Percentiles rank a stretch among this genome's conserved stretches.
Evolutionary conservation across 768 basidiomycete species (phyloP).

Genomic region (Auricularia sp.): DNA sequence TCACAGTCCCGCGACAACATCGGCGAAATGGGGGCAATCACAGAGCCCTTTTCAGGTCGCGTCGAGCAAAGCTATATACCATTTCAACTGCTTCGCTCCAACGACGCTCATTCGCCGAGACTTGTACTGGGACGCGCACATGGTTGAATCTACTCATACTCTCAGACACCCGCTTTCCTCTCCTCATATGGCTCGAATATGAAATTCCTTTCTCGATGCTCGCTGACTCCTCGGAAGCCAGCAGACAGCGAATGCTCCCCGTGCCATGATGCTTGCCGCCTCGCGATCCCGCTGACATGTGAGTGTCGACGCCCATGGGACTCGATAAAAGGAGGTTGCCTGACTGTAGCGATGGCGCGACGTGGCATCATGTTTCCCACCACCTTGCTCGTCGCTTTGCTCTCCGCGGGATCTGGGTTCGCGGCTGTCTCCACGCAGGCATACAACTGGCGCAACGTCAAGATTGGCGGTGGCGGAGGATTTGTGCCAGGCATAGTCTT

Average conservation of each 20-base stretch:
- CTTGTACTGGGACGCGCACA: no score
- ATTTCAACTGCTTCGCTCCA: no score
- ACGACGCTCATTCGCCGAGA: no score
- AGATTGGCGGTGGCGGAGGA: conserved; percentile 23
- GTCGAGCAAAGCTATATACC: no score
- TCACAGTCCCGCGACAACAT: background rate
- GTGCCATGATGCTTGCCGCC: background rate
- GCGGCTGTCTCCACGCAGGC: background rate
- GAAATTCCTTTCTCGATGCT: background rate
- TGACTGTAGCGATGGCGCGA: background rate
- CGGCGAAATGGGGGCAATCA: background rate
- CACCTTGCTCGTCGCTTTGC: background rate
- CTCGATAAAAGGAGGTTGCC: conserved; percentile 4
- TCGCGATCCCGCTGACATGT: background rate
- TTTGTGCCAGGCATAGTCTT: conserved; percentile 54
- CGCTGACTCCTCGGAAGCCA: background rate
- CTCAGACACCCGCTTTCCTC: no score
- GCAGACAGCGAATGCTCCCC: background rate
- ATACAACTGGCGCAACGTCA: conserved; percentile 50
- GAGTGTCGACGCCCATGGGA: background rate
- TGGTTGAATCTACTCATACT: no score
- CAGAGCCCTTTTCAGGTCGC: background rate
- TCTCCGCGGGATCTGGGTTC: background rate
- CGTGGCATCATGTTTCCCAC: background rate
- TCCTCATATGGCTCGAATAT: background rate